Evolutionary conservation across 2,329 filamentous ascomycete species (phyloP).

Genomic region (Aspergillus tanneri): DNA sequence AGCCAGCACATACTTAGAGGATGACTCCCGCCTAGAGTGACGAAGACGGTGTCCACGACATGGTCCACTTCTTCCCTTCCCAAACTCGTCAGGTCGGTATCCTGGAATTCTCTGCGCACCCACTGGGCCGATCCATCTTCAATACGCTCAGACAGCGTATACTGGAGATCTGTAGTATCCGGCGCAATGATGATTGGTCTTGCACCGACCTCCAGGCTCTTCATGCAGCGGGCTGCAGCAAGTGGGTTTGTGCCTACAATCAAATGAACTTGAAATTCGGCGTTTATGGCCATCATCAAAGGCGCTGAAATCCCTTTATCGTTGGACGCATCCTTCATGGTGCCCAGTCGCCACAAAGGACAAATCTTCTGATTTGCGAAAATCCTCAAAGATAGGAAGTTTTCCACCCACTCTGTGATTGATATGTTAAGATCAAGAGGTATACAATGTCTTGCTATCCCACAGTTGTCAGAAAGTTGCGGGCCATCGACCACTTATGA

Average conservation of each 20-base stretch:
- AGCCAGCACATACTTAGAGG: constrained; percentile 48
- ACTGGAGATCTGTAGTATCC: constrained; percentile 59
- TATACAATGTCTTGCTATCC: not conserved
- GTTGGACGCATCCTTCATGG: constrained; percentile 34
- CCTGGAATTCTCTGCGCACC: constrained; percentile 58
- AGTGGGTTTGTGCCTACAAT: constrained; percentile 84
- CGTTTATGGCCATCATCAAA: constrained; percentile 43
- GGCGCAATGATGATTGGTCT: constrained; percentile 76
- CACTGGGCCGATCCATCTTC: constrained; percentile 44
- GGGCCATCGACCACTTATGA: constrained; percentile 6
- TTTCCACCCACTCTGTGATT: too few species aligned
- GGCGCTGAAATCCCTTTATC: constrained; percentile 25
- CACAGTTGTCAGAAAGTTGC: not conserved
- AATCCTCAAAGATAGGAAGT: too few species aligned
- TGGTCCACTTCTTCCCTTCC: constrained; percentile 75
- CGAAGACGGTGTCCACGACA: constrained; percentile 89
- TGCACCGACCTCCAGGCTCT: constrained; percentile 79
- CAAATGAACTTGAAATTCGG: constrained; percentile 63
- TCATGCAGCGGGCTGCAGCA: constrained; percentile 77
- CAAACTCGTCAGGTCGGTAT: constrained; percentile 69
- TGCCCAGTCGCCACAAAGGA: constrained; percentile 19
- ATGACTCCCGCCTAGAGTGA: constrained; percentile 61
- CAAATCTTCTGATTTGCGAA: too few species aligned
- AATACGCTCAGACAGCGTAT: constrained; percentile 51
- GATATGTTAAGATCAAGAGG: not conserved